A percentile compares a stretch with the other conserved stretches of the same genome.
These are phyloP conservation scores for Cryptococcus sp. DNA, from an alignment of 1,284 basidiomycete species.

Conservation along the genomic window DNA sequence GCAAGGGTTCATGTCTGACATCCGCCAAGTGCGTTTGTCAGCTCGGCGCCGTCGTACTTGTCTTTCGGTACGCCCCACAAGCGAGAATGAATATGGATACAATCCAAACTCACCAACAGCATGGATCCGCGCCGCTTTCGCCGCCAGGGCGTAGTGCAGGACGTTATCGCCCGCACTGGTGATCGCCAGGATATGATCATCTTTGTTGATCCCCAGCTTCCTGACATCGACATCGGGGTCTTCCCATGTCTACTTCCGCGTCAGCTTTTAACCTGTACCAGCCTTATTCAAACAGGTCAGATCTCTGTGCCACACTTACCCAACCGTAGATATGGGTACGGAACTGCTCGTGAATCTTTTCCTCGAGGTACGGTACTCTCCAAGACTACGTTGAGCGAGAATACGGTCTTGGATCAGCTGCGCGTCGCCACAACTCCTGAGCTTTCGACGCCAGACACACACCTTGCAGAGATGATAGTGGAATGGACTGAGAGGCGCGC, in stretches of 20 bases:
- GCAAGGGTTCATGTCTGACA: slow-evolving; percentile 55
- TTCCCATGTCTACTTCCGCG: slow-evolving; percentile 70
- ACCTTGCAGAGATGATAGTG: slow-evolving; percentile 71
- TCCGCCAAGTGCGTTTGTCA: not conserved
- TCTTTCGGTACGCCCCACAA: not conserved
- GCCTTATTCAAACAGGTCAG: not conserved
- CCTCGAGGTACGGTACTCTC: slow-evolving; percentile 76
- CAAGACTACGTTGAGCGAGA: slow-evolving; percentile 53
- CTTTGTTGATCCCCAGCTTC: slow-evolving; percentile 62
- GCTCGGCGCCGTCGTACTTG: not conserved
- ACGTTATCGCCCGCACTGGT: slow-evolving; percentile 82
- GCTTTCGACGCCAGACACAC: slow-evolving; percentile 18
- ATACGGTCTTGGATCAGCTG: not conserved
- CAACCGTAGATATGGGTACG: slow-evolving; percentile 70
- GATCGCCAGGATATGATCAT: slow-evolving; percentile 74
- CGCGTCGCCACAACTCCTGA: not conserved
- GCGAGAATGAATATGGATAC: not conserved
- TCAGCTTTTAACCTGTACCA: not conserved
- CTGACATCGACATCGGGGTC: slow-evolving; percentile 77
- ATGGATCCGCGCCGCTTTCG: slow-evolving; percentile 66
- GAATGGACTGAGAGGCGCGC: slow-evolving; percentile 68
- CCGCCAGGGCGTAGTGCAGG: slow-evolving; percentile 74
- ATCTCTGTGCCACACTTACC: slow-evolving; percentile 24
- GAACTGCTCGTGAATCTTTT: slow-evolving; percentile 73
- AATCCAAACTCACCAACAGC: slow-evolving; percentile 68